Base-by-base conservation (phyloP, 352 stramenopile species). In the Phytopythium ostracodes region DNA sequence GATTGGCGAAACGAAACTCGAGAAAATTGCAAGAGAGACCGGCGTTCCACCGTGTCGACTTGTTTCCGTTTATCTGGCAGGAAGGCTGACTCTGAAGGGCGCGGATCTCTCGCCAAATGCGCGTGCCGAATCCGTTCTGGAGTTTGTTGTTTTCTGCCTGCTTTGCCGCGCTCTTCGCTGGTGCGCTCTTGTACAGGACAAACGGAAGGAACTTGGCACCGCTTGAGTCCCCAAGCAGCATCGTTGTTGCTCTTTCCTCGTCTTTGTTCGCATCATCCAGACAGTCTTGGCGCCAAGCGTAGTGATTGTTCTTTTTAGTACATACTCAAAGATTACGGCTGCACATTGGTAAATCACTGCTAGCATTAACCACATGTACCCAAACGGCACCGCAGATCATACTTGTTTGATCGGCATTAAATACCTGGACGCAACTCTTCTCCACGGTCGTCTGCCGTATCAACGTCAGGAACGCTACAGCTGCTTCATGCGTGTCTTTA, bases 291-390 rank as follows among this genome's bases (percentile, higher is more conserved):
- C n/a, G 11, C 31, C 52, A 18, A 36, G 29, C 17, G 46, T n/a
- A n/a, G 50, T 44, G 12, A 67, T 54, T 11, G 46, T 64, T 27
- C 20, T 52, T 0, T 25, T 20, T 24, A 49, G 59, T 3, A 67
- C 53, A 63, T 68, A 68, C 51, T 69, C 51, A 47, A 67, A 67
- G 15, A 49, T 64, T 1, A 71, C 49, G 52, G 54, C 60, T 42
- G 36, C 36, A 18, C 10, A 3, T 2, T 4, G 15, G 2, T 42
- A 42, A 42, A 18, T 17, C 15, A 11, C 15, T 11, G 15, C 4
- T 4, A 25, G 4, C 2, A 47, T 10, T 24, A 4, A 24, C 20
- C 9, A 9, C 3, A 24, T 11, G 4, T 2, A 24, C 24, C 14
- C 22, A 4, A 11, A 24, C 14, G 9, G 20, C 42, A 9, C 9